Conservation (phyloP, 495 filamentous ascomycete species). For the Trichocladium antarcticum region DNA sequence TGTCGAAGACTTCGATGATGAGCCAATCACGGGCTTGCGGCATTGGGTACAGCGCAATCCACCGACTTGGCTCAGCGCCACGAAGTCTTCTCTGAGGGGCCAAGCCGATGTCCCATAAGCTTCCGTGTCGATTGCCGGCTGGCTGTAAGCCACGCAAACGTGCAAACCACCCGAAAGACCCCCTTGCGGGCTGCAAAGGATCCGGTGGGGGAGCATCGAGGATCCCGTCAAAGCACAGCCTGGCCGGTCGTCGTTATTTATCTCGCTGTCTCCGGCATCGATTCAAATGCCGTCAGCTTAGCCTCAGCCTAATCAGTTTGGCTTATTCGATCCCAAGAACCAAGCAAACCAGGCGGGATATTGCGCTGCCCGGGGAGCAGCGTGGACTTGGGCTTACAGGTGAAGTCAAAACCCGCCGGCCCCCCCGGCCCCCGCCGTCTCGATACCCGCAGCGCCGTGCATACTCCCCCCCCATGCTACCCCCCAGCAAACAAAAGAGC, state of each 20-base stretch:
- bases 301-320: not conserved
- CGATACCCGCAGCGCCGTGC: constrained; percentile 1
- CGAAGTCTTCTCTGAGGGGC: constrained; percentile 2
- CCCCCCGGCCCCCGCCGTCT: not conserved
- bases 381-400: not conserved
- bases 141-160: not conserved
- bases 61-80: not conserved
- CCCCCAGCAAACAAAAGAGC: constrained; percentile 10
- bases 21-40: constrained; percentile 13
- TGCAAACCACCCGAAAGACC: not conserved
- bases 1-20: not conserved
- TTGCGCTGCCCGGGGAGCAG: not conserved
- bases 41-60: constrained; percentile 4
- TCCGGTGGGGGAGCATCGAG: not conserved
- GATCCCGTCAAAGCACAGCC: not conserved
- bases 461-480: not conserved
- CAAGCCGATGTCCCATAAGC: not conserved
- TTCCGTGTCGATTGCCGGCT: not conserved
- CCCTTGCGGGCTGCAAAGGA: too few species aligned
- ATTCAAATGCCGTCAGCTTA: not conserved
- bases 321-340: not conserved
- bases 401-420: not conserved
- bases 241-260: too few species aligned
- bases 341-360: too few species aligned
- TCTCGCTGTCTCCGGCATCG: too few species aligned